A percentile compares a stretch with the other conserved stretches of the same genome.
phyloP scores from a whole-genome alignment of 2,329 filamentous ascomycete species.

The Ramichloridium luteum region DNA sequence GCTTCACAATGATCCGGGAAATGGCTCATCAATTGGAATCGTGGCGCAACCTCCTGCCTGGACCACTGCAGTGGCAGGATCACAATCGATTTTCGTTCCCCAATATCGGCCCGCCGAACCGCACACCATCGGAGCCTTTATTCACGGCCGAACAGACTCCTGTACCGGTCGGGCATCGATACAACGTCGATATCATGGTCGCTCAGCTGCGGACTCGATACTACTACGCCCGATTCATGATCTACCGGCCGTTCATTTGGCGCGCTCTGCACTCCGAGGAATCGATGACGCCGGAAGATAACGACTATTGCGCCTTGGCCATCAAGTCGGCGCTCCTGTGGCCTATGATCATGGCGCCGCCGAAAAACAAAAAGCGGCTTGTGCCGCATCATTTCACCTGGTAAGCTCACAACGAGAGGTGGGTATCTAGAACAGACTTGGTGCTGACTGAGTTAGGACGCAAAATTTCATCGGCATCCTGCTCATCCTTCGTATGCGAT shows the following conservation, averaged over 20 bases:
- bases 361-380: conserved; percentile 45
- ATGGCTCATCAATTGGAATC: conserved; percentile 43
- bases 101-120: conserved; percentile 16
- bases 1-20: conserved; percentile 34
- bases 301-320: conserved; percentile 43
- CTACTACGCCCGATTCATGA: conserved; percentile 46
- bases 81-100: conserved; percentile 35
- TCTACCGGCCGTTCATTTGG: conserved; percentile 47
- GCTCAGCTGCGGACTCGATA: conserved; percentile 47
- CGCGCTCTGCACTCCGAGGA: conserved; percentile 48
- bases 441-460: conserved; percentile 23
- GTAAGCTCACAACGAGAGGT: no score
- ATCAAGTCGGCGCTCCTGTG: conserved; percentile 46
- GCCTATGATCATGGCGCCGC: conserved; percentile 47
- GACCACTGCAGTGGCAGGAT: conserved; percentile 46
- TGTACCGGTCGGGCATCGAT: conserved; percentile 37
- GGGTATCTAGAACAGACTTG: no score
- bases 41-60: conserved; percentile 46
- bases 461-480: conserved; percentile 50
- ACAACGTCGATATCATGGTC: conserved; percentile 44
- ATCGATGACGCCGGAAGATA: conserved; percentile 42
- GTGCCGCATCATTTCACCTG: conserved; percentile 49
- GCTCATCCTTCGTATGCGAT: conserved; percentile 43
- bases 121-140: conserved; percentile 25
- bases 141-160: conserved; percentile 38